A percentile compares a stretch with the other conserved stretches of the same genome.
Evolutionary conservation across 768 basidiomycete genomes (phyloP).

Genomic region (Dacryopinax primogenitus): DNA sequence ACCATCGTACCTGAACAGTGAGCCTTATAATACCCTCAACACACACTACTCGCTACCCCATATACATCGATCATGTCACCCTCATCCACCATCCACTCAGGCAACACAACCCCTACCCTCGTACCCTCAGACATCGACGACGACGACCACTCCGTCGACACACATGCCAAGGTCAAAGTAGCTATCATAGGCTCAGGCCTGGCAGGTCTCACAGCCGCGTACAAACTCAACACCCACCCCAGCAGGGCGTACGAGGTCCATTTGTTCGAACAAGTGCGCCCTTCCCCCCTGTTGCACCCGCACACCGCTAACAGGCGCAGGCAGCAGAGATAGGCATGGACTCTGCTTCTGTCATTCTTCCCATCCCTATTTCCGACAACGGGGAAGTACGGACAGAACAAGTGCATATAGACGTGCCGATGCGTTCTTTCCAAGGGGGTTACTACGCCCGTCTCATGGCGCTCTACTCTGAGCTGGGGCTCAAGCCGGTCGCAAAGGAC

Average conservation of each 20-base stretch:
- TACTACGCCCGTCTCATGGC: constrained; percentile 61
- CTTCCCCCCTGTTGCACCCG: background rate
- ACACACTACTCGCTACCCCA: too few species aligned
- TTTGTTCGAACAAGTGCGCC: constrained; percentile 59
- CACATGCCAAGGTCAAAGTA: constrained; percentile 35
- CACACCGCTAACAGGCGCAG: constrained; percentile 26
- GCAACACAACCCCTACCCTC: background rate
- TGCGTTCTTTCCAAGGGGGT: constrained; percentile 72
- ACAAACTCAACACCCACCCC: constrained; percentile 34
- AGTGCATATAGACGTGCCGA: constrained; percentile 50
- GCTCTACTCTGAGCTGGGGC: constrained; percentile 49
- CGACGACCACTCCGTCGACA: background rate
- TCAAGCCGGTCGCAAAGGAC: constrained; percentile 41
- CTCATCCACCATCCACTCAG: background rate
- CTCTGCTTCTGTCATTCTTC: constrained; percentile 40
- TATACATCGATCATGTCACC: too few species aligned
- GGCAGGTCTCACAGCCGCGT: constrained; percentile 57
- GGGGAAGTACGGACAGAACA: constrained; percentile 35
- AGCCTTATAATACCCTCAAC: too few species aligned
- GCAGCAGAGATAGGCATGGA: constrained; percentile 53
- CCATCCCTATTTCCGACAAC: constrained; percentile 26
- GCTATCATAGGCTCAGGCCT: constrained; percentile 62
- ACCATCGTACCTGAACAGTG: too few species aligned
- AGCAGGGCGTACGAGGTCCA: constrained; percentile 45
- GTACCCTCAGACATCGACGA: background rate